These are phyloP conservation scores for Raphanus raphanistrum DNA, from an alignment of 345 rosid genomes.

Conservation along the genomic window DNA sequence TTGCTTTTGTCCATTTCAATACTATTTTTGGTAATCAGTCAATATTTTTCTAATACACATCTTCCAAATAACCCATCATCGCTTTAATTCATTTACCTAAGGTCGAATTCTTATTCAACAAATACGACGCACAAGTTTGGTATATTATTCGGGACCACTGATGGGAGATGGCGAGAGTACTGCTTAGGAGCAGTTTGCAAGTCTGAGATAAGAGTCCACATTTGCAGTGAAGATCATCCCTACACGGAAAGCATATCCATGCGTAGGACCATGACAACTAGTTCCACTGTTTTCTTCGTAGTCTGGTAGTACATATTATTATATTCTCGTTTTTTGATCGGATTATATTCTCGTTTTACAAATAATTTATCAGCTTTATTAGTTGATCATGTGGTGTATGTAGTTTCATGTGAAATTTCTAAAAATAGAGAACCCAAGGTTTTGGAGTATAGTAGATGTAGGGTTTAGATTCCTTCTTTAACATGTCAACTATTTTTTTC, in stretches of 20 bases:
- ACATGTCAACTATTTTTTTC: conserved; percentile 19
- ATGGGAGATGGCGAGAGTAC: conserved; percentile 28
- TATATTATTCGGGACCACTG: conserved; percentile 11
- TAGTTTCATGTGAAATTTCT: conserved; percentile 32
- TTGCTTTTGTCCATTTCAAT: too few species aligned
- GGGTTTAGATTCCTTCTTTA: conserved; percentile 25
- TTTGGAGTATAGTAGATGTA: conserved; percentile 34
- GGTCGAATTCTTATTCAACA: not conserved
- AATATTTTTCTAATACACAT: not conserved
- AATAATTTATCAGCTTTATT: conserved; percentile 2
- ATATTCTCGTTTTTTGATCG: conserved; percentile 5
- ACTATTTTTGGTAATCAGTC: not conserved
- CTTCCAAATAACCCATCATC: not conserved
- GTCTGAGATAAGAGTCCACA: conserved; percentile 38
- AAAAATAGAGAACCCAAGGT: conserved; percentile 29
- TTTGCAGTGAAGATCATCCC: conserved; percentile 35
- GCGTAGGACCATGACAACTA: conserved; percentile 40
- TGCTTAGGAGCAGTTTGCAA: conserved; percentile 21
- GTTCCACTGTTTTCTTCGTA: conserved; percentile 33
- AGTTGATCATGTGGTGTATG: conserved; percentile 5
- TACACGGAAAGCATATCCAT: conserved; percentile 34
- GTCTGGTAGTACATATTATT: conserved; percentile 21
- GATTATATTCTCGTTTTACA: not conserved
- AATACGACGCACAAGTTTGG: not conserved
- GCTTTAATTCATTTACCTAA: not conserved